Percentiles rank a stretch among this genome's conserved stretches.
These are phyloP conservation scores for Clausena lansium DNA, from an alignment of 345 rosid genomes.

Conservation along the genomic window DNA sequence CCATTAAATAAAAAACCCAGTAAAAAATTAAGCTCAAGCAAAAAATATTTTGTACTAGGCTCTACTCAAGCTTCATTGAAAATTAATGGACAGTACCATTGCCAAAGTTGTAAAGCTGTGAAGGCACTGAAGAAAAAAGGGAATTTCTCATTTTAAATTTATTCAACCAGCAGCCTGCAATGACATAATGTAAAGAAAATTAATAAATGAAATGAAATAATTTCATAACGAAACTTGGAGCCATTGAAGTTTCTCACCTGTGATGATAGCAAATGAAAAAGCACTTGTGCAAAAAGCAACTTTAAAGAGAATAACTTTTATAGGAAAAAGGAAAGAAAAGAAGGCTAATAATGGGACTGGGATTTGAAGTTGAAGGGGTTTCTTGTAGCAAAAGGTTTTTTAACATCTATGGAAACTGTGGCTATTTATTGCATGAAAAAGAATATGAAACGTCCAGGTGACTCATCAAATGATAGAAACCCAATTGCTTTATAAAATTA, in stretches of 20 bases:
- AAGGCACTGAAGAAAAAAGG: constrained; percentile 27
- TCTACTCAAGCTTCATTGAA: background rate
- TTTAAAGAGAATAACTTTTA: background rate
- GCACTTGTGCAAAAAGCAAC: background rate
- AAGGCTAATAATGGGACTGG: background rate
- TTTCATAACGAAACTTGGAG: background rate
- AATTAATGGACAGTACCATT: background rate
- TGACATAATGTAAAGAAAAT: background rate
- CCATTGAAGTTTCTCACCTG: background rate
- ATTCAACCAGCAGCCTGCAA: background rate
- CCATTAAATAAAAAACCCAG: background rate
- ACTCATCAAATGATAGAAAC: constrained; percentile 12
- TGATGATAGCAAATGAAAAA: background rate
- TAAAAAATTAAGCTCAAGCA: background rate
- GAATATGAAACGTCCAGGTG: constrained; percentile 23
- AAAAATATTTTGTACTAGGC: background rate
- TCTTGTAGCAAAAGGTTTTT: constrained; percentile 11
- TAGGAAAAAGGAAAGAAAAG: background rate
- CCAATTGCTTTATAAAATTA: background rate
- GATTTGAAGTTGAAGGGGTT: constrained; percentile 3
- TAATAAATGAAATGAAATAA: background rate
- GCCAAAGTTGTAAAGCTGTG: constrained; percentile 38
- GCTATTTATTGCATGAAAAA: constrained; percentile 30
- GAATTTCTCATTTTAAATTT: constrained; percentile 40
- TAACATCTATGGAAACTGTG: constrained; percentile 1